phyloP scores from a whole-genome alignment of 2,329 filamentous ascomycete genomes.

The Hypoxylon sp. region DNA sequence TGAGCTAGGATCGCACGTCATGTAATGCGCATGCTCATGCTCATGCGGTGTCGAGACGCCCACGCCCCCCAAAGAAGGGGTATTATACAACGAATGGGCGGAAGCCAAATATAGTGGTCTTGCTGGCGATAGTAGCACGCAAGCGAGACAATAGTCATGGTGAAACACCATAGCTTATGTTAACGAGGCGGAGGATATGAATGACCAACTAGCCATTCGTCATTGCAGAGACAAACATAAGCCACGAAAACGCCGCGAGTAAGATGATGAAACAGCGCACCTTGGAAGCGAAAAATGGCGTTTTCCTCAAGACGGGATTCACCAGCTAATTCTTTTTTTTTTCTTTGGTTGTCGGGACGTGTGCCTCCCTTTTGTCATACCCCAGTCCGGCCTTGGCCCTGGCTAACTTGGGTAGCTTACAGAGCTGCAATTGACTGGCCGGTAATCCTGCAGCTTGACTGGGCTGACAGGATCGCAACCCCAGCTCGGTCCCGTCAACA shows the following conservation, averaged over 20 bases:
- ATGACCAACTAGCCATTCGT: slow-evolving; percentile 3
- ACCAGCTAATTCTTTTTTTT: background rate
- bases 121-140: background rate
- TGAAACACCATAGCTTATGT: slow-evolving; percentile 12
- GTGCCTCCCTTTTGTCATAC: slow-evolving; percentile 13
- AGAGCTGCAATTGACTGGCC: slow-evolving; percentile 25
- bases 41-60: background rate
- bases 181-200: slow-evolving; percentile 14
- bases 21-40: background rate
- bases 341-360: background rate
- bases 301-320: background rate
- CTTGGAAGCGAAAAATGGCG: background rate
- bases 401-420: background rate
- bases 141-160: slow-evolving; percentile 2
- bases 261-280: slow-evolving; percentile 5
- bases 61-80: background rate
- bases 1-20: slow-evolving; percentile 16
- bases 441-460: slow-evolving; percentile 21
- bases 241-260: background rate
- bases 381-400: slow-evolving; percentile 28
- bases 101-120: background rate
- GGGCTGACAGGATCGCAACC: slow-evolving; percentile 36
- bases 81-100: slow-evolving; percentile 18
- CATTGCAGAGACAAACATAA: slow-evolving; percentile 5
- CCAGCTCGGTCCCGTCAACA: slow-evolving; percentile 14